Percentiles rank a stretch among this genome's conserved stretches.
Evolutionary conservation across 345 rosid species (phyloP).

Genomic region (Murraya koenigii): DNA sequence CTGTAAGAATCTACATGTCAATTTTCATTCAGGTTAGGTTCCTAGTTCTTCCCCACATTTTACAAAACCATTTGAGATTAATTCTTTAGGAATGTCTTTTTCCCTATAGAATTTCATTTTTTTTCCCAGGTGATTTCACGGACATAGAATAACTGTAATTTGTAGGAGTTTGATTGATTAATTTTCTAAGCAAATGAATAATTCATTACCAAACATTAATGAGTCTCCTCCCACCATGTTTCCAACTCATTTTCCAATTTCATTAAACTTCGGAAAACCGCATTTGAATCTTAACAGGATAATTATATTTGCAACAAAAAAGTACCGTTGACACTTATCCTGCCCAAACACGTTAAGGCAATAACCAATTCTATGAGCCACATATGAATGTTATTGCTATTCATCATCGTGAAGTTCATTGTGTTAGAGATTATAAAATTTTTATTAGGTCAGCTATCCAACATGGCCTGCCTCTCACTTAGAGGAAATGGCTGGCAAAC

Average conservation of each 20-base stretch:
- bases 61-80: too few relatives aligned
- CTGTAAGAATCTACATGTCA: too few relatives aligned
- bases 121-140: too few relatives aligned
- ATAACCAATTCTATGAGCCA: not conserved
- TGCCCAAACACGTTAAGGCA: not conserved
- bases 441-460: not conserved
- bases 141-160: too few relatives aligned
- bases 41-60: too few relatives aligned
- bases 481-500: not conserved
- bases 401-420: not conserved
- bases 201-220: not conserved
- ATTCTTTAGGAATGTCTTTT: too few relatives aligned
- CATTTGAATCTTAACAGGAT: not conserved
- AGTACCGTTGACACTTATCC: not conserved
- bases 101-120: too few relatives aligned
- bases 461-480: not conserved
- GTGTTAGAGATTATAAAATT: not conserved
- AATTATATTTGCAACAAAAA: not conserved
- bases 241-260: not conserved
- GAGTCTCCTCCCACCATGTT: not conserved
- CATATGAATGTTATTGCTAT: not conserved
- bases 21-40: too few relatives aligned
- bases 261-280: not conserved
- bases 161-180: not conserved
- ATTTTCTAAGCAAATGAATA: not conserved